A percentile compares a stretch with the other conserved stretches of the same genome.
phyloP scores from a whole-genome alignment of 2,329 filamentous ascomycete species.

The Penicillium sp. region DNA sequence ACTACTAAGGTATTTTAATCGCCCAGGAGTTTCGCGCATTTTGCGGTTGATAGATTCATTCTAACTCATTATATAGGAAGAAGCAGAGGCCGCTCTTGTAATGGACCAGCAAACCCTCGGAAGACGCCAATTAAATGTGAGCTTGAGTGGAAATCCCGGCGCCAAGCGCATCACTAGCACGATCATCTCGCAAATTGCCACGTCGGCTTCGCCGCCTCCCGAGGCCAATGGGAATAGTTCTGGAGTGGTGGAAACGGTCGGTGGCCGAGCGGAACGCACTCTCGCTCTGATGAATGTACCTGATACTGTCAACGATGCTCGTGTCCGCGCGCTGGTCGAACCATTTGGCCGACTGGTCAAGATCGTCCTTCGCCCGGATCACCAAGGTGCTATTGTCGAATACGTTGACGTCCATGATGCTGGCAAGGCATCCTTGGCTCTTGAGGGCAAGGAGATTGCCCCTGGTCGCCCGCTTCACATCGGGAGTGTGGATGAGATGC shows the following conservation, averaged over 20 bases:
- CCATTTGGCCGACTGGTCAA: slow-evolving; percentile 72
- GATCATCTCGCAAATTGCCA: slow-evolving; percentile 47
- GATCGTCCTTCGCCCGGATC: slow-evolving; percentile 76
- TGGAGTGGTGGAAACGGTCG: slow-evolving; percentile 47
- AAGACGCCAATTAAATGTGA: slow-evolving; percentile 68
- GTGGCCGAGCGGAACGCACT: slow-evolving; percentile 65
- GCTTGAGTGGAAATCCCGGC: slow-evolving; percentile 52
- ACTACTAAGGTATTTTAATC: slow-evolving; percentile 57
- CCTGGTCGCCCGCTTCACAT: slow-evolving; percentile 49
- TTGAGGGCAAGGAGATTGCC: slow-evolving; percentile 52
- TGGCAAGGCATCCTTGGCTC: slow-evolving; percentile 60
- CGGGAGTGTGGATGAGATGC: slow-evolving; percentile 58
- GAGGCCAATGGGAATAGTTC: slow-evolving; percentile 37
- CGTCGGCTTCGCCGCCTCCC: slow-evolving; percentile 42
- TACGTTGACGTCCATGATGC: slow-evolving; percentile 71
- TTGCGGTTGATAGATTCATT: background rate
- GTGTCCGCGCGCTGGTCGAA: slow-evolving; percentile 73
- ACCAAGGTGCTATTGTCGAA: slow-evolving; percentile 85
- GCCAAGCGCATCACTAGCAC: slow-evolving; percentile 50
- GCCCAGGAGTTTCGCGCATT: background rate
- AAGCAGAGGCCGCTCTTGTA: slow-evolving; percentile 65
- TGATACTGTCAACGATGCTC: slow-evolving; percentile 88
- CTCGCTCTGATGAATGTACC: slow-evolving; percentile 83
- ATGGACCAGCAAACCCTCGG: slow-evolving; percentile 73
- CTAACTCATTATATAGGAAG: slow-evolving; percentile 53